Evolutionary conservation across 257 asterid genomes (phyloP).

Genomic region (Knoxia roxburghii): DNA sequence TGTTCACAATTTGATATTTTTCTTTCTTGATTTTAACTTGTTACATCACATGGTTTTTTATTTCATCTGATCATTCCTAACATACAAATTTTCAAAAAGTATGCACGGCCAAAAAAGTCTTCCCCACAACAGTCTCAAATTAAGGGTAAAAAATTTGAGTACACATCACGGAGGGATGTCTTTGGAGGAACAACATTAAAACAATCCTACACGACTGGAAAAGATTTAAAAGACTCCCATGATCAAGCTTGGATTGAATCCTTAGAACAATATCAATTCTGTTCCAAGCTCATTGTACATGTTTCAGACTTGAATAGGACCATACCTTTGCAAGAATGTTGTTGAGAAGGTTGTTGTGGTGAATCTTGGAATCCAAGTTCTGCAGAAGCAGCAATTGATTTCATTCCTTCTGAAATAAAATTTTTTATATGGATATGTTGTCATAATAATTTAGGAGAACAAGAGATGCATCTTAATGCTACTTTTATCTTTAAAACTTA

Average conservation of each 20-base stretch:
- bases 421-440: neutral
- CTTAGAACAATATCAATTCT: too few species aligned
- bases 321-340: slow-evolving; percentile 89
- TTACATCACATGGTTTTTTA: neutral
- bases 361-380: slow-evolving; percentile 95
- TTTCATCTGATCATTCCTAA: neutral
- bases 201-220: neutral
- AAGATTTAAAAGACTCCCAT: neutral
- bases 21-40: neutral
- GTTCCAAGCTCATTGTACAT: too few species aligned
- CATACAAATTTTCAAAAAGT: neutral
- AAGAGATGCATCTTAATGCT: neutral
- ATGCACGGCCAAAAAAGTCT: neutral
- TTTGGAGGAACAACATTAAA: neutral
- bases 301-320: neutral
- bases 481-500: neutral
- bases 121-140: neutral
- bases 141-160: neutral
- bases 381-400: slow-evolving; percentile 29
- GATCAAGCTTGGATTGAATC: slow-evolving; percentile 6
- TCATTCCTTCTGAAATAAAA: neutral
- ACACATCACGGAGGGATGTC: neutral
- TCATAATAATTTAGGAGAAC: slow-evolving; percentile 1
- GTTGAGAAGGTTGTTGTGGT: slow-evolving; percentile 90
- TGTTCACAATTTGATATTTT: neutral